These are phyloP conservation scores for Ogataea henricii DNA, from an alignment of 805 yeast species.

Conservation along the genomic window DNA sequence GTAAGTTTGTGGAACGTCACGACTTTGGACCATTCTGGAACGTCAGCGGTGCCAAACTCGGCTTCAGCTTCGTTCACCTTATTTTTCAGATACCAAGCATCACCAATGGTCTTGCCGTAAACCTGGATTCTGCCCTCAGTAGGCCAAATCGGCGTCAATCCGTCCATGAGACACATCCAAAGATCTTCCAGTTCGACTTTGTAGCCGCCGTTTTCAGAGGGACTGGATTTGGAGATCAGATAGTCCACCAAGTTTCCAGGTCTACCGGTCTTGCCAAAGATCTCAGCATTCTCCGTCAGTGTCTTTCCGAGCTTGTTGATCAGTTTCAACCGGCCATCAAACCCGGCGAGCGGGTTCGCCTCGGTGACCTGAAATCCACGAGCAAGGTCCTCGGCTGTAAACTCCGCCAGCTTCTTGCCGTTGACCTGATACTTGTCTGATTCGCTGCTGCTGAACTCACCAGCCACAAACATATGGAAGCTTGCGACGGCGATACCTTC, in stretches of 20 bases:
- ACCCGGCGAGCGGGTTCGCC: conserved; percentile 53
- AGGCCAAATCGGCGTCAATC: conserved; percentile 63
- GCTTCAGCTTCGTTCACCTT: conserved; percentile 26
- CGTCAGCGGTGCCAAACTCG: conserved; percentile 19
- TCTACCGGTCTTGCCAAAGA: conserved; percentile 41
- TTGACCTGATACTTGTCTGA: conserved; percentile 45
- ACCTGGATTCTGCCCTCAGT: conserved; percentile 51
- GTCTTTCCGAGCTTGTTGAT: conserved; percentile 52
- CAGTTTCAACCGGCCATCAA: conserved; percentile 52
- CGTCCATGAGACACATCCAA: conserved; percentile 60
- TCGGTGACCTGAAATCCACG: conserved; percentile 51
- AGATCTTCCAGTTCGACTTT: conserved; percentile 47
- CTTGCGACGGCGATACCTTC: conserved; percentile 70
- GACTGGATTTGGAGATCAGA: conserved; percentile 32
- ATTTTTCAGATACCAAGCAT: conserved; percentile 56
- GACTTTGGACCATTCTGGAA: conserved; percentile 42
- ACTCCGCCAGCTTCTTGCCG: conserved; percentile 40
- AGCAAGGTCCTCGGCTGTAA: conserved; percentile 40
- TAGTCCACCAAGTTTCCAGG: conserved; percentile 57
- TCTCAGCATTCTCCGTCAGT: conserved; percentile 37
- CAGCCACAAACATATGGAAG: conserved; percentile 52
- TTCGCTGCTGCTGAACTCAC: conserved; percentile 40
- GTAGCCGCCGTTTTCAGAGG: conserved; percentile 19
- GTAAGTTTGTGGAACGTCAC: conserved; percentile 67
- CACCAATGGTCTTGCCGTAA: conserved; percentile 57